phyloP scores from a whole-genome alignment of 2,329 filamentous ascomycete genomes.

The Botryotinia narcissicola region DNA sequence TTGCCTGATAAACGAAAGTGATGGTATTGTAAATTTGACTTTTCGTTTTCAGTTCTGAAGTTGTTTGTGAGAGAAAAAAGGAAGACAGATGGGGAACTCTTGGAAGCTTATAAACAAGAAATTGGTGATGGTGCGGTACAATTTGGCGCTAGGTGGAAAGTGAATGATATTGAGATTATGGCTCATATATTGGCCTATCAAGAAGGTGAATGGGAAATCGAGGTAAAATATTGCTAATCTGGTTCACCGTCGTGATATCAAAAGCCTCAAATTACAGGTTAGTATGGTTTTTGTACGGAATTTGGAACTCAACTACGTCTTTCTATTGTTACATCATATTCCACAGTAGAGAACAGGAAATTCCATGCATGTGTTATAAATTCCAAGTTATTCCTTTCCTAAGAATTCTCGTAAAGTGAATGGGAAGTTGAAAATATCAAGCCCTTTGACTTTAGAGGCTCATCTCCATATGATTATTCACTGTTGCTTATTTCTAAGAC shows the following conservation, averaged over 20 bases:
- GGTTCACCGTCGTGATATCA: not conserved
- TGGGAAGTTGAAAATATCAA: not conserved
- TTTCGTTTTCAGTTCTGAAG: not conserved
- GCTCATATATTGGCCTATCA: not conserved
- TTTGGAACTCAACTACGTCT: not conserved
- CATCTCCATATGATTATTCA: too few relatives aligned
- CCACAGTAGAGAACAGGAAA: not conserved
- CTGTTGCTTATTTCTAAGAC: accelerated
- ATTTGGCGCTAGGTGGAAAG: not conserved
- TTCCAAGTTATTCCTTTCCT: not conserved
- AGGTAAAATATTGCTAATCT: not conserved
- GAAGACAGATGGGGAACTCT: not conserved
- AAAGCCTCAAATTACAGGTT: not conserved
- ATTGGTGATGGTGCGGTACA: too few relatives aligned
- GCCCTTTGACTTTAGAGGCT: not conserved
- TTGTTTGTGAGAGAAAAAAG: not conserved
- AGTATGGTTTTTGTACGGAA: not conserved
- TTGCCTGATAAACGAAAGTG: not conserved
- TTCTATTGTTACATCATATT: not conserved
- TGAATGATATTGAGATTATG: not conserved
- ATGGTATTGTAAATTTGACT: not conserved
- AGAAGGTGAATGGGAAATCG: not conserved
- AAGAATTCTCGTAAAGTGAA: not conserved
- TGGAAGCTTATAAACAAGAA: not conserved
- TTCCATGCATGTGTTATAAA: not conserved